Conservation (phyloP, 495 filamentous ascomycete species). For the Penicillium samsonianum region DNA sequence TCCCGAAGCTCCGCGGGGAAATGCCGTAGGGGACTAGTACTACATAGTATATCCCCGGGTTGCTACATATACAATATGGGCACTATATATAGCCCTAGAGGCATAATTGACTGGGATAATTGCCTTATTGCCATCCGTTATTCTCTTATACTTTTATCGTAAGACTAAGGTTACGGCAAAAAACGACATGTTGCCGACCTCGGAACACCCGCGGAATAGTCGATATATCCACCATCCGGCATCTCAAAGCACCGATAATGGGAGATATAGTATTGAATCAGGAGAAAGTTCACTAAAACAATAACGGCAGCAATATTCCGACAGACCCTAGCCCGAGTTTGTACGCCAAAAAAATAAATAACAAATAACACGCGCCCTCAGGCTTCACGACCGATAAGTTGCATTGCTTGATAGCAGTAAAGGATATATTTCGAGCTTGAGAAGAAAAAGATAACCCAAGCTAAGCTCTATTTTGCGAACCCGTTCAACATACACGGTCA, state of each 20-base stretch:
- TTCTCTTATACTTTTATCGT: background rate
- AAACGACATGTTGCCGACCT: background rate
- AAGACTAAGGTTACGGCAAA: background rate
- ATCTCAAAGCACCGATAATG: background rate
- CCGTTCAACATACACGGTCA: background rate
- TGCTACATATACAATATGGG: background rate
- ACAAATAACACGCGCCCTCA: background rate
- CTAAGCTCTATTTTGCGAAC: background rate
- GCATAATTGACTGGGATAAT: background rate
- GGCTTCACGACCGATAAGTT: background rate
- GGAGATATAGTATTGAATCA: background rate
- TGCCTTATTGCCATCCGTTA: background rate
- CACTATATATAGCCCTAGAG: background rate
- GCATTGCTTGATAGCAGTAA: background rate
- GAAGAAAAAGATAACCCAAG: background rate
- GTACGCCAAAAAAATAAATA: background rate
- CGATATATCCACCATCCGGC: background rate
- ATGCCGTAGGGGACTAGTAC: background rate
- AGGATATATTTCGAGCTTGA: background rate
- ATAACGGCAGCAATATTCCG: background rate
- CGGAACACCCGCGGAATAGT: background rate
- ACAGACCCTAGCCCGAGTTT: background rate
- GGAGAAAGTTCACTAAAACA: too few relatives aligned
- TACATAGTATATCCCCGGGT: background rate
- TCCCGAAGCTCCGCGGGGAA: constrained; percentile 6